These are phyloP conservation scores for Colletotrichum truncatum DNA, from an alignment of 2,329 filamentous ascomycete species.

Conservation along the genomic window DNA sequence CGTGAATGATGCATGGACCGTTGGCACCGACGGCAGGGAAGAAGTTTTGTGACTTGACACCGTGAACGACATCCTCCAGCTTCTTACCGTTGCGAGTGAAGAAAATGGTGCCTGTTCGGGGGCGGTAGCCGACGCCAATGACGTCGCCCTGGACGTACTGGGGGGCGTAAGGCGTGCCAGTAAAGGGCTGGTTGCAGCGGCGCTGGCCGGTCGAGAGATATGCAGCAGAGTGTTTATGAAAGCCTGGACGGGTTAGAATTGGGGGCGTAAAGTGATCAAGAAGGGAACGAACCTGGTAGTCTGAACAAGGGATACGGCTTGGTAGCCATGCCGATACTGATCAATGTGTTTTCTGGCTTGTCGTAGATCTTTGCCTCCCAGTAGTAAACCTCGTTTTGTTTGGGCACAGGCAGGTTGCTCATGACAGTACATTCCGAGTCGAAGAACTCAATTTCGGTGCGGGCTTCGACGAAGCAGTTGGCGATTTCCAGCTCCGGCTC, in stretches of 20 bases:
- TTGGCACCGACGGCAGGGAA: conserved; percentile 98
- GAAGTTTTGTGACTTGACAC: conserved; percentile 93
- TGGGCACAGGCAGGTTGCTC: conserved; percentile 95
- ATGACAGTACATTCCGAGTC: conserved; percentile 98
- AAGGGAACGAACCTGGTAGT: conserved; percentile 77
- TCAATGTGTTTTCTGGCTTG: conserved; percentile 86
- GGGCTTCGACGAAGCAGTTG: conserved; percentile 96
- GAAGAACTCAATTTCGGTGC: conserved; percentile 98
- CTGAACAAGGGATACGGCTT: conserved; percentile 97
- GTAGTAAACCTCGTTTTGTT: conserved; percentile 99
- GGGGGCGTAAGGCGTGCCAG: conserved; percentile 81
- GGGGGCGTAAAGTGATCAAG: not conserved
- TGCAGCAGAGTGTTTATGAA: conserved; percentile 90
- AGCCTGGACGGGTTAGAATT: conserved; percentile 67
- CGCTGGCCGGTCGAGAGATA: conserved; percentile 90
- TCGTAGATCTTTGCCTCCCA: conserved; percentile 99
- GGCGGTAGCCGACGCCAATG: conserved; percentile 93
- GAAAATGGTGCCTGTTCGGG: conserved; percentile 93
- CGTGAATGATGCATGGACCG: conserved; percentile 90
- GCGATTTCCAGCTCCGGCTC: conserved; percentile 99
- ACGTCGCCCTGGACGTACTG: conserved; percentile 93
- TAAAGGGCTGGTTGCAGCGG: conserved; percentile 93
- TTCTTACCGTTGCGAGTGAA: conserved; percentile 99
- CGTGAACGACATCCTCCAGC: conserved; percentile 92
- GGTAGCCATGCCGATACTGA: conserved; percentile 94